Conservation (phyloP, 179 eudicot species). For the Pouteria campechiana region DNA sequence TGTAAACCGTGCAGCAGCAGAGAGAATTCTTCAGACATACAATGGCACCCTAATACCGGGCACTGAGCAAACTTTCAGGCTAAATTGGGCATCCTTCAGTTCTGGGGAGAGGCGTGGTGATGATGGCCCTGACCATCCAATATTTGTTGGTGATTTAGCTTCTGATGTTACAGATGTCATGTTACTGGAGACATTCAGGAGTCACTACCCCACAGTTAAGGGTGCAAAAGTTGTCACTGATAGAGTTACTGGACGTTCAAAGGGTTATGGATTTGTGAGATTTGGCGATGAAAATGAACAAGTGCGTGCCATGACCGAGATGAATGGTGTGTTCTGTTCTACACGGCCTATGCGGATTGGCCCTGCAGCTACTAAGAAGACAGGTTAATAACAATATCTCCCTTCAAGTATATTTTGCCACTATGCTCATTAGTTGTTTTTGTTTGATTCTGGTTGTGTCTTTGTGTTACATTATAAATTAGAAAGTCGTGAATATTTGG, state of each 20-base stretch:
- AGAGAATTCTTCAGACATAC: slow-evolving; percentile 49
- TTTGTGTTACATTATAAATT: too few species aligned
- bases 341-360: slow-evolving; percentile 95
- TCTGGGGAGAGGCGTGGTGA: slow-evolving; percentile 76
- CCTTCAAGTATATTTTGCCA: too few species aligned
- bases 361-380: slow-evolving; percentile 81
- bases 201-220: slow-evolving; percentile 64
- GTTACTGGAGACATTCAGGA: slow-evolving; percentile 75
- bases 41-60: slow-evolving; percentile 64
- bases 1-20: slow-evolving; percentile 58
- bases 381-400: too few species aligned
- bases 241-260: slow-evolving; percentile 61
- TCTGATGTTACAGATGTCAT: slow-evolving; percentile 76
- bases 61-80: slow-evolving; percentile 60
- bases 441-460: too few species aligned
- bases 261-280: slow-evolving; percentile 92
- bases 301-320: slow-evolving; percentile 82
- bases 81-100: slow-evolving; percentile 89
- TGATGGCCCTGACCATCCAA: slow-evolving; percentile 56
- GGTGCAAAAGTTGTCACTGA: slow-evolving; percentile 95
- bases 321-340: slow-evolving; percentile 77
- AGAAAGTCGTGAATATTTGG: too few species aligned
- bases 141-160: slow-evolving; percentile 93
- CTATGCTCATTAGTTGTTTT: too few species aligned
- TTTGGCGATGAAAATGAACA: slow-evolving; percentile 88